These are phyloP conservation scores for Colletotrichum simmondsii DNA, from an alignment of 2,329 filamentous ascomycete species.

Conservation along the genomic window DNA sequence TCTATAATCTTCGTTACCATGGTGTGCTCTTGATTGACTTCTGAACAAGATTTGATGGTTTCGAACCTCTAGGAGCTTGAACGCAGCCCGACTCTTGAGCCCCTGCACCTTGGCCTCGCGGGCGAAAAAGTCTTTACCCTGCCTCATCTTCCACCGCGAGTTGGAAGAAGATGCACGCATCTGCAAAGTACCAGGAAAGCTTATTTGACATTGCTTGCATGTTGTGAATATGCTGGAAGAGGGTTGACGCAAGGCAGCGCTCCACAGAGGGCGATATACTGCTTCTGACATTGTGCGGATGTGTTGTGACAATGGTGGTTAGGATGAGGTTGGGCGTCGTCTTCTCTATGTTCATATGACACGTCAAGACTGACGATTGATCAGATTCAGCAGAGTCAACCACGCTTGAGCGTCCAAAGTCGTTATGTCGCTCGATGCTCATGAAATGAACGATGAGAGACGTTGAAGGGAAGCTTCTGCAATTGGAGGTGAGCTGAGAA, in stretches of 20 bases:
- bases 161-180: slow-evolving; percentile 68
- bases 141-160: slow-evolving; percentile 82
- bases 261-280: neutral
- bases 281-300: slow-evolving; percentile 8
- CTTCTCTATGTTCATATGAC: neutral
- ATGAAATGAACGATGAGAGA: neutral
- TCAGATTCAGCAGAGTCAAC: neutral
- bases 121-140: slow-evolving; percentile 77
- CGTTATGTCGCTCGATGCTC: neutral
- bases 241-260: neutral
- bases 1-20: slow-evolving; percentile 57
- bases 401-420: neutral
- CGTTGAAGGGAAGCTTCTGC: slow-evolving; percentile 25
- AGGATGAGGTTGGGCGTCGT: neutral
- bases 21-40: neutral
- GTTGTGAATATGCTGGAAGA: too few species aligned
- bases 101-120: slow-evolving; percentile 81
- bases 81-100: slow-evolving; percentile 90
- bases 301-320: neutral
- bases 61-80: slow-evolving; percentile 86
- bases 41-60: neutral
- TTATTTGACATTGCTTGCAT: neutral
- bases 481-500: neutral
- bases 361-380: neutral
- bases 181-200: neutral